Conservation (phyloP, 1,139 yeast species). For the Pichia sp. region DNA sequence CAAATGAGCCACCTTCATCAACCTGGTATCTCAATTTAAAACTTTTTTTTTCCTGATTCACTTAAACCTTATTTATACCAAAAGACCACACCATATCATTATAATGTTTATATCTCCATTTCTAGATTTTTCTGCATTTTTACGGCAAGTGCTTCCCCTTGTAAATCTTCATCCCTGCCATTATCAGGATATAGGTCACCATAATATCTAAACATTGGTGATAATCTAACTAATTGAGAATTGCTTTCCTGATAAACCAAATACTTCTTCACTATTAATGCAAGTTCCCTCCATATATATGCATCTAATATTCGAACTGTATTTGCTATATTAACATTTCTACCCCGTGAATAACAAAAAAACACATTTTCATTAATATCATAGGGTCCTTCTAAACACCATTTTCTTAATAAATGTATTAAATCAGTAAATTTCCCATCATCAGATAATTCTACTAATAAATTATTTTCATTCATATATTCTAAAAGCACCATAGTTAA, state of each 20-base stretch:
- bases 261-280: constrained; percentile 7
- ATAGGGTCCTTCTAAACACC: constrained; percentile 16
- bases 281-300: constrained; percentile 7
- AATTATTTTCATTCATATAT: not conserved
- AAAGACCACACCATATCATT: too few species aligned
- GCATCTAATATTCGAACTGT: constrained; percentile 1
- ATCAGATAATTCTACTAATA: not conserved
- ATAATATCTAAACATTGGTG: constrained; percentile 17
- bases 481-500: not conserved
- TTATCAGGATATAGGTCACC: constrained; percentile 17
- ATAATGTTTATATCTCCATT: too few species aligned
- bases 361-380: not conserved
- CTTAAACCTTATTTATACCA: too few species aligned
- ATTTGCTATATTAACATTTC: constrained; percentile 1
- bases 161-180: constrained; percentile 12
- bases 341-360: constrained; percentile 1
- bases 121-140: too few species aligned
- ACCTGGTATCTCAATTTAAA: too few species aligned
- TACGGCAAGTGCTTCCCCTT: too few species aligned
- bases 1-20: not conserved
- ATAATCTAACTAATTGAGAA: constrained; percentile 3
- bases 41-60: not conserved
- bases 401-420: constrained; percentile 5
- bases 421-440: constrained; percentile 9
- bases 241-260: constrained; percentile 2